Evolutionary conservation across 1,284 basidiomycete species (phyloP), one percentile per base, ranked within the genome.

Genomic region (Naganishia sp.): DNA sequence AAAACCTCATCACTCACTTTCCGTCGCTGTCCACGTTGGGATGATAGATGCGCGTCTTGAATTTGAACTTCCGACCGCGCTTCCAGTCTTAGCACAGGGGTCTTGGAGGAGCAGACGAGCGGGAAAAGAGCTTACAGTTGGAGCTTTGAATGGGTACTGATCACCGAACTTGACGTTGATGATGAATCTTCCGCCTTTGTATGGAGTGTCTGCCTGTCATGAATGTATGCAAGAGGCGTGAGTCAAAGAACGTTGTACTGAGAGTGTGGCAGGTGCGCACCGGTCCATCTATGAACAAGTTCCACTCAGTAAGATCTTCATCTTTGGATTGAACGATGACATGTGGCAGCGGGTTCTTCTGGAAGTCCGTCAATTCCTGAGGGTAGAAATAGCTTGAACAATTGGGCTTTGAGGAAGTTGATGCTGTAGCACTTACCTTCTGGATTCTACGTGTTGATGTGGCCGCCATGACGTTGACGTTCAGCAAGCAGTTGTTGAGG

Each of bases 21-120:
- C 92, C 92, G 75, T 95, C 90, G 67, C 92, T 90, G 70, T 94
- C 93, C 75, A 95, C 89, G 62, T 92, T 92, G 17, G 92, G 92
- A 79, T 95, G 92, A 75, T 94, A 94, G 67, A 93, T 89, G 82
- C 88, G 92, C 45, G 92, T 94, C 52, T 82, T 85, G 80, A 94
- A 94, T 49, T 85, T 86, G 67, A 94, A 88, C 92, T 94, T 66
- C 39, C 43, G 2, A 4, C 25, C 62, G 11, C 31, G 51, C 31
- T 4, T 6, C 9, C 45, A 18, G 21, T 17, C 21, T 32, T 23
- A 21, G 6, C 39, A n/a, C 10, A 45, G 50, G 21, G 1, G 5
- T 18, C 21, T 7, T 17, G n/a, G 28, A 28, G 17, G 28, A 32
- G 45, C 28, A 21, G 23, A n/a, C 23, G n/a, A n/a, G 13, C 6